Evolutionary conservation across 202 grass and related monocot genomes (phyloP), one percentile per base, ranked within the genome.

Genomic region (Thinopyrum obtusiflorum): DNA sequence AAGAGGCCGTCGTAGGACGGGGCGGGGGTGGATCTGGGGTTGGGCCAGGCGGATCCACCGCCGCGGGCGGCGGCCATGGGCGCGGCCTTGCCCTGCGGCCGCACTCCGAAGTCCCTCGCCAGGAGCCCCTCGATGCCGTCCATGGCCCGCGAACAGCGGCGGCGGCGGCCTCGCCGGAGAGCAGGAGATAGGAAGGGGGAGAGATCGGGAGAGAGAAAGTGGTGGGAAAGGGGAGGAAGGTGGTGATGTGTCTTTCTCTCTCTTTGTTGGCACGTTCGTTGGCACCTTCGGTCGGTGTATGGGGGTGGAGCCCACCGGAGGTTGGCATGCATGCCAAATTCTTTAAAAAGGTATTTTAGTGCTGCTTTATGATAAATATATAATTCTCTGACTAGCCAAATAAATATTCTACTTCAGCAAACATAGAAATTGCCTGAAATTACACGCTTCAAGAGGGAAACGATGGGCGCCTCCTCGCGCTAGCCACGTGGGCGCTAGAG

Each of bases 121-220:
- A 96, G 86, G 42, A 96, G 79, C 24, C 91, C 96, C 83, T 94
- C 85, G 79, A 96, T 89, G 47, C 93, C 96, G 29, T 98, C 93
- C 96, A 96, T 98, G 77, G 78, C 0, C 8, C 2, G 4, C 12
- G 73, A 44, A 80, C 46, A 27, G 20, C 61, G 39, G 37, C 15
- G 64, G 29, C 42, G 64, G 29, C 42, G 81, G 31, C 11, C 59
- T 62, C 75, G 61, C 76, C 76, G 89, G 75, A 37, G 89, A 75
- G 31, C 53, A 46, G 67, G 23, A 4, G 21, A 57, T n/a, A 2
- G 9, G 20, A 20, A 20, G 10, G 8, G 23, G 4, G 40, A 2
- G 84, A 49, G 14, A 66, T 47, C 24, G 71, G 71, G 63, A 47
- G 80, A 39, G 59, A 36, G 71, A 66, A 55, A 37, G 37, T 27